Conservation (phyloP, 208 protist genomes). For the Naegleria gruberi region DNA sequence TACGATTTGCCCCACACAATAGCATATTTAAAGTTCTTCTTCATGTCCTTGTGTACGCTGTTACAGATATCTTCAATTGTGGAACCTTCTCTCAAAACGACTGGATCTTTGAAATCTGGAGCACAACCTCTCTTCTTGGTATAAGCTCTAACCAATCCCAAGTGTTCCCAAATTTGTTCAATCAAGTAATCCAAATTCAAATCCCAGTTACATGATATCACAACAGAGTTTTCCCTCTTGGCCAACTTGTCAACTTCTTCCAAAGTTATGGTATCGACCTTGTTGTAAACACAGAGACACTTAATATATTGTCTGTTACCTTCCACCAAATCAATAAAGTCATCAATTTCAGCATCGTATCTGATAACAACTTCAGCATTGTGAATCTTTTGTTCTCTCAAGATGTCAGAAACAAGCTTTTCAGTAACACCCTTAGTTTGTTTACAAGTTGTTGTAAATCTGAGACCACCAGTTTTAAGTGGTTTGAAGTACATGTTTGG, state of each 20-base stretch:
- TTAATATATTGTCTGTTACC: slow-evolving; percentile 90
- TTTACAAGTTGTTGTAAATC: slow-evolving; percentile 64
- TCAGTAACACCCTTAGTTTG: slow-evolving; percentile 79
- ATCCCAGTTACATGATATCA: slow-evolving; percentile 85
- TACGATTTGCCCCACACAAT: not conserved
- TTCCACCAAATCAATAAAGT: slow-evolving; percentile 96
- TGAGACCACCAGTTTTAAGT: slow-evolving; percentile 66
- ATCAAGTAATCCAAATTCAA: slow-evolving; percentile 97
- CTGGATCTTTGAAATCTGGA: slow-evolving; percentile 93
- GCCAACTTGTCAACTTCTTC: slow-evolving; percentile 91
- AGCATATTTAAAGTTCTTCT: slow-evolving; percentile 88
- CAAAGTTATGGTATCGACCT: slow-evolving; percentile 95
- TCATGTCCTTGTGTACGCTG: slow-evolving; percentile 90
- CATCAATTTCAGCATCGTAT: slow-evolving; percentile 82
- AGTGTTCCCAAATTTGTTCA: slow-evolving; percentile 96
- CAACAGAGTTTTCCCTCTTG: slow-evolving; percentile 87
- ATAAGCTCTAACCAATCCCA: slow-evolving; percentile 89
- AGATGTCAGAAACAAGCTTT: slow-evolving; percentile 60
- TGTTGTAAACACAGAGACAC: slow-evolving; percentile 94
- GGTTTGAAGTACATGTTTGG: slow-evolving; percentile 89
- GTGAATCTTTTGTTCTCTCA: slow-evolving; percentile 82
- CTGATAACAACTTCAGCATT: slow-evolving; percentile 88
- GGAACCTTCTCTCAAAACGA: slow-evolving; percentile 78
- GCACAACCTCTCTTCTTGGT: slow-evolving; percentile 95
- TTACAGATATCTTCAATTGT: slow-evolving; percentile 92